Evolutionary conservation across 305 asterid genomes (phyloP), one percentile per base, ranked within the genome.

Genomic region (Plantago coronopus): DNA sequence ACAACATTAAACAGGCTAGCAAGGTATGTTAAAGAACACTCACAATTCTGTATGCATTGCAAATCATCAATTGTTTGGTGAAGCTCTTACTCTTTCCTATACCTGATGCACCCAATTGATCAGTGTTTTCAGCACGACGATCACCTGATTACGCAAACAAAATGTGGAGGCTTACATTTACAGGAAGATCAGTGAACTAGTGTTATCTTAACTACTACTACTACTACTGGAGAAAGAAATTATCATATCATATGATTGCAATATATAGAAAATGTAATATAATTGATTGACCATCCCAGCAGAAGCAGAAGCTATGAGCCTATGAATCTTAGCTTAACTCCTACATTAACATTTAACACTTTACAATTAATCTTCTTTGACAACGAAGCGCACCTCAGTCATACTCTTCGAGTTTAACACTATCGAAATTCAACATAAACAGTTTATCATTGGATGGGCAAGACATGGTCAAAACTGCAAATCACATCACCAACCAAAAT

Each of bases 11-110:
- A 27, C 7, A 25, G 2, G 22, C 8, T 3, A 13, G 57, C 15
- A 15, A 4, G 10, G 18, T 23, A 12, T 14, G 29, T 14, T n/a
- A 22, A 50, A 22, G 37, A 19, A 27, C 16, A 54, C 59, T 54
- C 43, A 54, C 59, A 54, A 54, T 15, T 54, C 37, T 25, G 37
- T 54, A 54, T n/a, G 59, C 59, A 54, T 6, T 7, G 15, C 15
- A 7, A 7, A 27, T 7, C 22, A 5, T 54, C 43, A 54, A 8
- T 54, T 54, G 15, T 43, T 54, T 54, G 59, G 42, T 54, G 43
- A 23, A 22, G n/a, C 21, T 16, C 57, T 9, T 23, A 27, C 20
- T 16, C 0, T 13, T 53, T 23, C 40, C 13, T 15, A 7, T 53
- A 42, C 2, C 1, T 54, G 59, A 27, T 54, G 20, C 57, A 54